phyloP scores from a whole-genome alignment of 2,329 filamentous ascomycete species.

The Diaporthe sp. region DNA sequence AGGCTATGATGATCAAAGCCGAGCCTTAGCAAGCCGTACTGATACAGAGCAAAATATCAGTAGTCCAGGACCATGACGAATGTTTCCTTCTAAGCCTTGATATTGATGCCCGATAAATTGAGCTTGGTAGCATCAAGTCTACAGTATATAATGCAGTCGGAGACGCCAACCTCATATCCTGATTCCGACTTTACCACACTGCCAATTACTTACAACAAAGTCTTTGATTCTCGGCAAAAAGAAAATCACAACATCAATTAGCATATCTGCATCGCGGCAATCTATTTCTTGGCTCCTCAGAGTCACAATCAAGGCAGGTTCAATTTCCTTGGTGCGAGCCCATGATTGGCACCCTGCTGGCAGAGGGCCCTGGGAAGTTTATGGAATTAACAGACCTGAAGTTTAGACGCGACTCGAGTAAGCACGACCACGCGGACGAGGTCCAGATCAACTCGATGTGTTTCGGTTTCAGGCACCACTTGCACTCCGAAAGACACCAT shows the following conservation, averaged over 20 bases:
- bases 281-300: background rate
- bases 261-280: background rate
- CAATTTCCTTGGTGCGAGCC: no score
- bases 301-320: background rate
- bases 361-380: background rate
- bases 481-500: conserved; percentile 19
- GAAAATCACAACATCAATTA: background rate
- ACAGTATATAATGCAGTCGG: background rate
- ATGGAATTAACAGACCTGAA: background rate
- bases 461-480: conserved; percentile 23
- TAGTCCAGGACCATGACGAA: conserved; percentile 7
- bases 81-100: background rate
- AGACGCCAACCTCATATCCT: accelerated
- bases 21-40: background rate
- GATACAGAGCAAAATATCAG: background rate
- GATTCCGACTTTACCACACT: accelerated
- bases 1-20: conserved; percentile 14
- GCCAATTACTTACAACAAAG: background rate
- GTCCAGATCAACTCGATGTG: conserved; percentile 3
- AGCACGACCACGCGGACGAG: no score
- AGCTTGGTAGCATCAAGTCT: background rate
- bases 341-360: background rate
- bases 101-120: background rate
- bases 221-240: background rate
- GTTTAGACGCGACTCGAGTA: background rate